Conservation (phyloP, 257 asterid genomes). For the Cynanchum wilfordii region DNA sequence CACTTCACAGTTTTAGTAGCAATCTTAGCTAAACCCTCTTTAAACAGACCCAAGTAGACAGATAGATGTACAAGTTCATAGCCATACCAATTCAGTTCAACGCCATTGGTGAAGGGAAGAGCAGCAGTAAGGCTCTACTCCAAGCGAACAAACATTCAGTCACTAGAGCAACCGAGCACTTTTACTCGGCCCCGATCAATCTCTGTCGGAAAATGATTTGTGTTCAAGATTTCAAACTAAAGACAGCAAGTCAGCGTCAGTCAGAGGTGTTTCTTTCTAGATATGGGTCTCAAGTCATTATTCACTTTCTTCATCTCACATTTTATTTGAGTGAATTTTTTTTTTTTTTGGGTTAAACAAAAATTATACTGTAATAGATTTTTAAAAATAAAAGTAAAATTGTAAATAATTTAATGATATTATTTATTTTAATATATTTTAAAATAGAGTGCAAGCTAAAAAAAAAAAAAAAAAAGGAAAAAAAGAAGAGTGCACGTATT, state of each 20-base stretch:
- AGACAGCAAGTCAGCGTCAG: background rate
- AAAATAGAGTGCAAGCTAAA: no score
- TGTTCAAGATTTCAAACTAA: background rate
- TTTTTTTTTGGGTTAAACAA: no score
- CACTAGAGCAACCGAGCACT: background rate
- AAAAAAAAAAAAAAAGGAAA: no score
- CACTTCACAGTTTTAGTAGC: background rate
- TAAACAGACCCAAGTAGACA: background rate
- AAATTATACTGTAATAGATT: no score
- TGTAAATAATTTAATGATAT: no score
- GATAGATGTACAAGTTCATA: background rate
- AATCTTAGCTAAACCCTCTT: background rate
- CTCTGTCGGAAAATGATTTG: background rate
- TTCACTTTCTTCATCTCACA: background rate
- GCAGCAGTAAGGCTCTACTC: background rate
- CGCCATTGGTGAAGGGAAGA: background rate
- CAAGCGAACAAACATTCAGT: background rate
- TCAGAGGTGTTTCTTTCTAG: background rate
- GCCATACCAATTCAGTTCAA: conserved; percentile 1
- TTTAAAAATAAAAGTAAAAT: no score
- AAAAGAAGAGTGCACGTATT: no score
- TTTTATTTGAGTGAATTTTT: no score
- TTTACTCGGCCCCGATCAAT: background rate
- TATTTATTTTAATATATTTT: no score
- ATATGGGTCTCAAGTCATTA: background rate